Percentiles rank a stretch among this genome's conserved stretches.
These are phyloP conservation scores for Puccinia hordei DNA, from an alignment of 1,284 basidiomycete genomes.

Conservation along the genomic window DNA sequence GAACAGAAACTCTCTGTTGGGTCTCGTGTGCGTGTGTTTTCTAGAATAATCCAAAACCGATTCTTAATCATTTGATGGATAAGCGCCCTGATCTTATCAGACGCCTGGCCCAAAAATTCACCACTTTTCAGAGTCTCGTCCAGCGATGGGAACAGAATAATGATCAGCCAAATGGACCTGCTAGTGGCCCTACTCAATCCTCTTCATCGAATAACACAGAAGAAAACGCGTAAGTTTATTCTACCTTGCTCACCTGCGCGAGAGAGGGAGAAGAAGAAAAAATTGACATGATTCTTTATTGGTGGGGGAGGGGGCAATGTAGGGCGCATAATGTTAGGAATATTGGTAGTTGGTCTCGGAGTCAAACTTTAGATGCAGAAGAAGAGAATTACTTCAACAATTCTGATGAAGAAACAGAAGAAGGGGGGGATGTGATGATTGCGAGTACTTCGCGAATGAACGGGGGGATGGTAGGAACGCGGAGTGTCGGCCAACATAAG, in stretches of 20 bases:
- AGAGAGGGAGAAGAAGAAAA: not conserved
- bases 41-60: slow-evolving; percentile 68
- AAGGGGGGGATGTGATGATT: slow-evolving; percentile 11
- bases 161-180: slow-evolving; percentile 60
- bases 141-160: slow-evolving; percentile 86
- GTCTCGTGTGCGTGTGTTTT: slow-evolving; percentile 20
- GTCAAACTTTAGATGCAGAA: slow-evolving; percentile 39
- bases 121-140: slow-evolving; percentile 73
- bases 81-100: slow-evolving; percentile 71
- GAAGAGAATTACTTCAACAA: slow-evolving; percentile 50
- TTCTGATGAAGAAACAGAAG: slow-evolving; percentile 47
- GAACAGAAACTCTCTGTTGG: not conserved
- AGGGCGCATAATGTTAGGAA: slow-evolving; percentile 43
- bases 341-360: slow-evolving; percentile 46
- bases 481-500: not conserved
- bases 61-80: slow-evolving; percentile 82
- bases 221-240: slow-evolving; percentile 51
- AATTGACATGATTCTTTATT: slow-evolving; percentile 22
- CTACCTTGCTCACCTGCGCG: slow-evolving; percentile 12
- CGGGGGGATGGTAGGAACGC: not conserved
- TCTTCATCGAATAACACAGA: slow-evolving; percentile 14
- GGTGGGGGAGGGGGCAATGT: not conserved
- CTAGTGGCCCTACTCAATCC: no score
- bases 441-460: not conserved
- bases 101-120: slow-evolving; percentile 67